Conservation (phyloP, 371 early-diverging fungal genomes). For the Mortierella sp. region DNA sequence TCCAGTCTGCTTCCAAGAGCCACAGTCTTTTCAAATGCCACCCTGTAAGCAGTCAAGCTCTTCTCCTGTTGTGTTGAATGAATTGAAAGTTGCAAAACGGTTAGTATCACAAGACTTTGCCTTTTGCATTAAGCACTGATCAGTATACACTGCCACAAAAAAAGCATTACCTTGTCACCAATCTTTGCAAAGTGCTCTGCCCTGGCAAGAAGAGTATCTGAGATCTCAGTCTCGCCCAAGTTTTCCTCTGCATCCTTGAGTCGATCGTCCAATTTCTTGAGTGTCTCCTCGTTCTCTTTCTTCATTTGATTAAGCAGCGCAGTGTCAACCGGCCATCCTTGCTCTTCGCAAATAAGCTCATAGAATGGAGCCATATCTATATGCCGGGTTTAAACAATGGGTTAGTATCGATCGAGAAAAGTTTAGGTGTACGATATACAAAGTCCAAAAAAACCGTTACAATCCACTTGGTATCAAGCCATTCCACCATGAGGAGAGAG, state of each 20-base stretch:
- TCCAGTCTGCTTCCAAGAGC: constrained; percentile 95
- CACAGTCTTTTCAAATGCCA: constrained; percentile 87
- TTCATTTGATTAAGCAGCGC: constrained; percentile 67
- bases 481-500: not conserved
- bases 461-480: not conserved
- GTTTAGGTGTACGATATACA: not conserved
- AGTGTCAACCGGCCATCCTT: constrained; percentile 69
- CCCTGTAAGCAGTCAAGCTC: constrained; percentile 86
- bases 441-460: no score
- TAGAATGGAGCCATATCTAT: constrained; percentile 94
- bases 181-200: constrained; percentile 94
- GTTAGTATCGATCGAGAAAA: not conserved
- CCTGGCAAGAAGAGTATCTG: constrained; percentile 91
- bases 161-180: constrained; percentile 86
- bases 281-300: constrained; percentile 77
- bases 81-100: not conserved
- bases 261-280: constrained; percentile 85
- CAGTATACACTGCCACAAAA: no score
- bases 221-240: constrained; percentile 95
- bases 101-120: no score
- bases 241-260: constrained; percentile 91
- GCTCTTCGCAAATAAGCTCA: constrained; percentile 72
- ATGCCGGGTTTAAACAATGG: not conserved
- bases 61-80: constrained; percentile 70
- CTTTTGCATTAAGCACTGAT: not conserved